Percentiles rank a stretch among this genome's conserved stretches.
Conservation (phyloP, 1,284 basidiomycete species). For the Irpex sp. region DNA sequence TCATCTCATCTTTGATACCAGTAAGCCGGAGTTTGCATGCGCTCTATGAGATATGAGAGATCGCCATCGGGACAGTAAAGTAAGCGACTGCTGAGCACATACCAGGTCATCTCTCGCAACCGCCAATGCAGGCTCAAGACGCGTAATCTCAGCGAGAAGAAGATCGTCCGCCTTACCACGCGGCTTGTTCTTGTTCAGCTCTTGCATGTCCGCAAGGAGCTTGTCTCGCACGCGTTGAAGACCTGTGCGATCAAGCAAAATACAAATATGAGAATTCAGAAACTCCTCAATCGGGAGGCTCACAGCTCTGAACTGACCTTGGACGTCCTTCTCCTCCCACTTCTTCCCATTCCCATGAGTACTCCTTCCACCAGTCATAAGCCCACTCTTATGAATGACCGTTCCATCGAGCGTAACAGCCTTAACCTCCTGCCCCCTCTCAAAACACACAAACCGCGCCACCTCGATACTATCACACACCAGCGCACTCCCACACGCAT, state of each 20-base stretch:
- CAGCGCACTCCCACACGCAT: slow-evolving; percentile 91
- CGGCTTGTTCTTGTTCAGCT: slow-evolving; percentile 78
- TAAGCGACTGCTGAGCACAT: slow-evolving; percentile 17
- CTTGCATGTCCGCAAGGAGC: slow-evolving; percentile 74
- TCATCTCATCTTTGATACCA: slow-evolving; percentile 75
- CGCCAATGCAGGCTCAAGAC: slow-evolving; percentile 70
- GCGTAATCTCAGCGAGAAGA: slow-evolving; percentile 69
- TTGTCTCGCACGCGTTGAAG: slow-evolving; percentile 71
- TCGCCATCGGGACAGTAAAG: no score
- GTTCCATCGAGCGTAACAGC: slow-evolving; percentile 97
- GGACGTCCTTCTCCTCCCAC: slow-evolving; percentile 92
- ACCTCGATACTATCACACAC: slow-evolving; percentile 95
- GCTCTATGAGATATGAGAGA: slow-evolving; percentile 30
- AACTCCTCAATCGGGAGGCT: not conserved
- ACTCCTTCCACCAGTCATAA: slow-evolving; percentile 93
- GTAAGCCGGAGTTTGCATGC: slow-evolving; percentile 62
- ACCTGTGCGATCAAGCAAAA: slow-evolving; percentile 39
- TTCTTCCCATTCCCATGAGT: slow-evolving; percentile 68
- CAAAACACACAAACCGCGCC: slow-evolving; percentile 87
- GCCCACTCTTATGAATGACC: slow-evolving; percentile 93
- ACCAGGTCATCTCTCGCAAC: slow-evolving; percentile 84
- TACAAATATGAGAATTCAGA: not conserved
- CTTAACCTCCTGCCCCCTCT: slow-evolving; percentile 94
- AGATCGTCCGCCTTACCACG: slow-evolving; percentile 79
- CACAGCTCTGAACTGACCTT: slow-evolving; percentile 44